phyloP scores from a whole-genome alignment of 2,329 filamentous ascomycete genomes.

The Phoma sp. region DNA sequence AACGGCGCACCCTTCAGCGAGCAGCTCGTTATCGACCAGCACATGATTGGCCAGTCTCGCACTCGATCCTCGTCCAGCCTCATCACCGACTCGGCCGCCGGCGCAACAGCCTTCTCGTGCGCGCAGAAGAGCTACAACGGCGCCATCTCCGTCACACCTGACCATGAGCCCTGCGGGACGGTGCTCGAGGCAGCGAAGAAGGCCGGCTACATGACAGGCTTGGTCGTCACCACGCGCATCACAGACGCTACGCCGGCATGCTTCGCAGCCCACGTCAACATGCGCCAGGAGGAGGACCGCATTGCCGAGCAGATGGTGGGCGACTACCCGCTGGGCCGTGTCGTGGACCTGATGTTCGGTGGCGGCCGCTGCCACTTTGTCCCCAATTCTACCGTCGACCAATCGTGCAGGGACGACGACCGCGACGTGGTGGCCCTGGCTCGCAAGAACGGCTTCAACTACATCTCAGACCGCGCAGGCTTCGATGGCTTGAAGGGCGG shows the following conservation, averaged over 20 bases:
- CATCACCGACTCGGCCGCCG: slow-evolving; percentile 95
- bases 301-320: slow-evolving; percentile 94
- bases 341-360: slow-evolving; percentile 91
- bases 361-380: slow-evolving; percentile 94
- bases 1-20: slow-evolving; percentile 76
- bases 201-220: slow-evolving; percentile 87
- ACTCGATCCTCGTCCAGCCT: slow-evolving; percentile 84
- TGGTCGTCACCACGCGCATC: slow-evolving; percentile 93
- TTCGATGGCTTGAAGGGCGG: slow-evolving; percentile 79
- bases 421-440: slow-evolving; percentile 78
- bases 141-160: slow-evolving; percentile 87
- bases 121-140: slow-evolving; percentile 95
- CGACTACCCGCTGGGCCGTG: slow-evolving; percentile 81
- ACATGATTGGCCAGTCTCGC: slow-evolving; percentile 88
- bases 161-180: slow-evolving; percentile 86
- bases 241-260: slow-evolving; percentile 97
- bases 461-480: slow-evolving; percentile 71
- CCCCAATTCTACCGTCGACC: slow-evolving; percentile 72
- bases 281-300: slow-evolving; percentile 80
- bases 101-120: slow-evolving; percentile 94
- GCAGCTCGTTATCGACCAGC: slow-evolving; percentile 79
- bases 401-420: slow-evolving; percentile 82
- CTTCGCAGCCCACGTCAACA: slow-evolving; percentile 87
- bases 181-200: slow-evolving; percentile 92
- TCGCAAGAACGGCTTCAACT: slow-evolving; percentile 79